Base-by-base conservation (phyloP, 495 filamentous ascomycete genomes). In the Hypoxylon crocopeplum region DNA sequence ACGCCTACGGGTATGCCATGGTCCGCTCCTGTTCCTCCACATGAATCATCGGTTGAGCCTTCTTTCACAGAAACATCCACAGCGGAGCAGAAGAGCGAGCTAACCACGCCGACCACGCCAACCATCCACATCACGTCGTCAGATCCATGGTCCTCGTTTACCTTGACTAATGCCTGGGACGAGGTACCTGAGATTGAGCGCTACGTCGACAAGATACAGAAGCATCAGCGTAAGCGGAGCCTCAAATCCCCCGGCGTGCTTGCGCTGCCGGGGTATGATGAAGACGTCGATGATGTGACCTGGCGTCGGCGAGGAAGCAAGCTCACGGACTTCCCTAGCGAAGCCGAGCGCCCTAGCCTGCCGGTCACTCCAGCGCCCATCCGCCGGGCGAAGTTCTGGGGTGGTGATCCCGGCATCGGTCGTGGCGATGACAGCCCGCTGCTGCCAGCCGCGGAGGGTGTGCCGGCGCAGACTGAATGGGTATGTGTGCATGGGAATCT, bases 331-430 rank as follows among this genome's bases (percentile, higher is more conserved):
- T 96, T 96, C 75, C 92, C 92, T 2, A 88, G 82, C 59, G 90
- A 88, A 69, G 72, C 83, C 55, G 92, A 97, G 70, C 82, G 92
- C 13, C 92, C 92, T 34, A 92, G 89, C 64, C 80, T 96, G n/a
- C 91, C 92, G 13, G 92, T 96, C 20, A 97, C 92, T 10, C 92
- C 92, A 1, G 90, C 90, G 1, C 90, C 92, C 2, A 82, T 90
- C 53, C 78, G 84, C 22, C 68, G 72, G 48, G 56, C 59, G 38
- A 71, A 54, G 20, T 72, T 70, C 49, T 75, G 71, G 75, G 69
- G 60, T 47, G 58, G 66, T 58, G 61, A 40, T 39, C 73, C 78
- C 37, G 76, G 68, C 29, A 79, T 82, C 56, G 84, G 77, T 75
- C 72, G 77, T 21, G 82, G 81, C 34, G 74, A 77, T 54, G 79